Evolutionary conservation across 305 asterid genomes (phyloP), one percentile per base, ranked within the genome.

Genomic region (Ilex paraguariensis): DNA sequence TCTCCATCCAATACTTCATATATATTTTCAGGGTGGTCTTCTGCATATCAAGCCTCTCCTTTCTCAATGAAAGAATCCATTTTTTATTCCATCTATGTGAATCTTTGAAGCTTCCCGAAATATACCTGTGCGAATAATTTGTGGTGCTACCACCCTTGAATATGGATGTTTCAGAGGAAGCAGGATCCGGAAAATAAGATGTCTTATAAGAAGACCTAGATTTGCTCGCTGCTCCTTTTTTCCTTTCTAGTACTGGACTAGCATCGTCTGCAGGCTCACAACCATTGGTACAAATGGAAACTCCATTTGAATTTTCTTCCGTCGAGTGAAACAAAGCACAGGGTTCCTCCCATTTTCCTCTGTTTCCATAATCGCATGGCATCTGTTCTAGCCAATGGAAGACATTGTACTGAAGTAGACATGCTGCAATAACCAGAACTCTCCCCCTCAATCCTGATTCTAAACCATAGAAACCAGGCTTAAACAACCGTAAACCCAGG

Each of bases 21-120:
- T 94, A 91, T 58, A 91, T 85, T 83, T 87, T 85, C 48, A 94
- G 74, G 42, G 93, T 83, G 36, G 86, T 77, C 82, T 87, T 91
- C 77, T 94, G 99, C 85, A 84, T 83, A 70, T 84, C 95, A 79
- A 87, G 87, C 68, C 99, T 87, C 82, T 94, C 99, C 72, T 82
- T 92, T 77, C 86, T 83, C 85, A 87, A 73, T 62, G 91, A 54
- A 69, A 82, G 58, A 75, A 85, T 77, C 65, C 84, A 74, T 68
- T 81, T 87, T 76, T 84, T 91, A 65, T 94, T 77, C 98, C 98
- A 94, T 70, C 84, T 88, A 57, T 75, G 95, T 69, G 86, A 87
- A 66, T 91, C 99, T 84, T 77, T 84, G 61, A 79, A 78, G 81
- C 84, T 88, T 62, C 95, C 99, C 98, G 96, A 91, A 36, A 87